phyloP scores from a whole-genome alignment of 2,329 filamentous ascomycete species.

The Karstenula rhodostoma region DNA sequence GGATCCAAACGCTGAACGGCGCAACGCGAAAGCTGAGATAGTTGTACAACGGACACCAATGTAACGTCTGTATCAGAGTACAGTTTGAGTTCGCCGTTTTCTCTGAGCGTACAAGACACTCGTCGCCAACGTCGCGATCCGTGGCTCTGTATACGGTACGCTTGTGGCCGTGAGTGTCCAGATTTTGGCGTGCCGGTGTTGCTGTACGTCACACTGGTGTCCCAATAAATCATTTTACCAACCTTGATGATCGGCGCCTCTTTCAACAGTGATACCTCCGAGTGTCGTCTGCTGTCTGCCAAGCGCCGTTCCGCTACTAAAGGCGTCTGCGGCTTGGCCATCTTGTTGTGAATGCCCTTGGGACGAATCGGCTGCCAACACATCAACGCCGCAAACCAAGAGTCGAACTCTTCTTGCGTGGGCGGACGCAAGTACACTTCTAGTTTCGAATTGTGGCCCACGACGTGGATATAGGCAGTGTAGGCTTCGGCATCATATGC shows the following conservation, averaged over 20 bases:
- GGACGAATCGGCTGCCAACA: constrained; percentile 82
- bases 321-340: constrained; percentile 59
- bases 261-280: constrained; percentile 64
- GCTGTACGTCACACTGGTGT: constrained; percentile 67
- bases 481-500: constrained; percentile 57
- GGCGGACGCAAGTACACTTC: constrained; percentile 72
- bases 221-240: constrained; percentile 70
- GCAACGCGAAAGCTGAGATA: constrained; percentile 87
- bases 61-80: constrained; percentile 85
- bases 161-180: constrained; percentile 55
- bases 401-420: constrained; percentile 72
- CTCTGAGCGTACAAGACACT: constrained; percentile 91
- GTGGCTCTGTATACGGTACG: constrained; percentile 64
- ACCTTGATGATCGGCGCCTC: constrained; percentile 92
- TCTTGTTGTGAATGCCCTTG: constrained; percentile 62
- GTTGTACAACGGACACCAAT: constrained; percentile 81
- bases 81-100: constrained; percentile 93
- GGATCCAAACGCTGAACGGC: constrained; percentile 90
- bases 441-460: constrained; percentile 63
- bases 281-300: constrained; percentile 55
- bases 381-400: constrained; percentile 81
- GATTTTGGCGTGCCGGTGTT: constrained; percentile 50
- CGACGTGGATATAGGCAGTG: constrained; percentile 60
- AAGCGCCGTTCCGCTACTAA: constrained; percentile 46
- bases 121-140: constrained; percentile 77